Conservation (phyloP, 2,329 filamentous ascomycete genomes). For the Fusarium sp. region DNA sequence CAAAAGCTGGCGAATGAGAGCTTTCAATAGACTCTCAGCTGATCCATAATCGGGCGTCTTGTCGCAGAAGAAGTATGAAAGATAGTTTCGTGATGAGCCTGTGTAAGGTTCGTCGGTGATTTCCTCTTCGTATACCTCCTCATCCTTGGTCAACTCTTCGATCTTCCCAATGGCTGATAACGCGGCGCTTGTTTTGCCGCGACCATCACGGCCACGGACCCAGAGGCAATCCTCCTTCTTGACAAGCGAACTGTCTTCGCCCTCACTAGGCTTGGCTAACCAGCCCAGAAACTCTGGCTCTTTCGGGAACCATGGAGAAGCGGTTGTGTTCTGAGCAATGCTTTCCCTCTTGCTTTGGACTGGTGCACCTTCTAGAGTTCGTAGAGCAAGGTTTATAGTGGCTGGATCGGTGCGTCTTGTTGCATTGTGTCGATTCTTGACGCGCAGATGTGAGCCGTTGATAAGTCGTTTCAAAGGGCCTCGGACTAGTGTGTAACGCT, state of each 20-base stretch:
- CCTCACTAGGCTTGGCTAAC: slow-evolving; percentile 41
- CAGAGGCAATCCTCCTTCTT: slow-evolving; percentile 49
- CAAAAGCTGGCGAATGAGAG: slow-evolving; percentile 53
- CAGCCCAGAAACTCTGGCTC: slow-evolving; percentile 51
- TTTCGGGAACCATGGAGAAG: slow-evolving; percentile 53
- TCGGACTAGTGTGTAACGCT: slow-evolving; percentile 50
- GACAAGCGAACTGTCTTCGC: not conserved
- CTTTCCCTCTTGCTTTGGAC: slow-evolving; percentile 48
- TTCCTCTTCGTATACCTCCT: slow-evolving; percentile 46
- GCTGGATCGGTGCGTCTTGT: slow-evolving; percentile 50
- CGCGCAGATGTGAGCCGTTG: slow-evolving; percentile 48
- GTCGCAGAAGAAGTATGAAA: slow-evolving; percentile 58
- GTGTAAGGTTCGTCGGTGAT: slow-evolving; percentile 5
- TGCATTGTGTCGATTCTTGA: slow-evolving; percentile 52
- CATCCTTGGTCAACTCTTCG: slow-evolving; percentile 42
- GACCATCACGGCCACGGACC: slow-evolving; percentile 54
- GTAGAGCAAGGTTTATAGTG: slow-evolving; percentile 47
- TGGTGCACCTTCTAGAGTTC: slow-evolving; percentile 48
- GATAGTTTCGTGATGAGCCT: slow-evolving; percentile 37
- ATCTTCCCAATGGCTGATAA: slow-evolving; percentile 52
- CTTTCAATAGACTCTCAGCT: slow-evolving; percentile 55
- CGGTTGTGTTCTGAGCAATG: slow-evolving; percentile 45
- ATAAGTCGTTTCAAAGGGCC: slow-evolving; percentile 52
- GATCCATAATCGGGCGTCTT: slow-evolving; percentile 50
- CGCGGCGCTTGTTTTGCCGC: slow-evolving; percentile 55